Evolutionary conservation across 441 rosid species (phyloP).

Genomic region (California macrophylla): DNA sequence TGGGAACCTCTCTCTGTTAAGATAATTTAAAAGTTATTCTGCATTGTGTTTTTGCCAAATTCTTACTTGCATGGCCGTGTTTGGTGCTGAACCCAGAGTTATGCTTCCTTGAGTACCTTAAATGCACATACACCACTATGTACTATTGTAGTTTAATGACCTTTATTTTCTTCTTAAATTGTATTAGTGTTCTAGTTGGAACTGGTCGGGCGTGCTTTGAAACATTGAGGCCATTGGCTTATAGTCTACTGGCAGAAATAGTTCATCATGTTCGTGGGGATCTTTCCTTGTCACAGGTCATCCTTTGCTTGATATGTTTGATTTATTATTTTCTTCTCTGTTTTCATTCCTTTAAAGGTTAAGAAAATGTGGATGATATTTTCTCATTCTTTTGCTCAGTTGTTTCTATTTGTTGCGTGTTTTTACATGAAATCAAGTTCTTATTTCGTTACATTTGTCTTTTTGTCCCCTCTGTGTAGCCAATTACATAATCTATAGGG

Average conservation of each 20-base stretch:
- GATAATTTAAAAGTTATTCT: not conserved
- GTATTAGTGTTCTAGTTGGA: conserved; percentile 47
- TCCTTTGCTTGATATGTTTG: conserved; percentile 11
- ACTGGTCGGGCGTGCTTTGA: conserved; percentile 95
- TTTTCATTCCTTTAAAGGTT: conserved; percentile 13
- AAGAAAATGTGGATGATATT: not conserved
- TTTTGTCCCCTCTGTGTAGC: not conserved
- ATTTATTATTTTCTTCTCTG: not conserved
- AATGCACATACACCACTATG: not conserved
- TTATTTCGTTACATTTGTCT: not conserved
- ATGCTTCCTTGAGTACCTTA: not conserved
- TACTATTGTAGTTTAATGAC: not conserved
- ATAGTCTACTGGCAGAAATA: conserved; percentile 93
- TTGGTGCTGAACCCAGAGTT: not conserved
- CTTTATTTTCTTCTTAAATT: not conserved
- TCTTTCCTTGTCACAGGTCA: conserved; percentile 79
- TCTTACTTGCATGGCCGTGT: not conserved
- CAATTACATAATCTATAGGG: not conserved
- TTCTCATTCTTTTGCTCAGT: not conserved
- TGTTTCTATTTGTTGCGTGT: not conserved
- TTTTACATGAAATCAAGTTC: not conserved
- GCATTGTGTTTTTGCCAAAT: not conserved
- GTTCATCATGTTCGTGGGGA: conserved; percentile 96
- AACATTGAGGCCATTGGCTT: conserved; percentile 94
- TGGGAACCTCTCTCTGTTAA: not conserved